Evolutionary conservation across 78 protist genomes (phyloP).

Genomic region (Capsaspora owczarzaki): DNA sequence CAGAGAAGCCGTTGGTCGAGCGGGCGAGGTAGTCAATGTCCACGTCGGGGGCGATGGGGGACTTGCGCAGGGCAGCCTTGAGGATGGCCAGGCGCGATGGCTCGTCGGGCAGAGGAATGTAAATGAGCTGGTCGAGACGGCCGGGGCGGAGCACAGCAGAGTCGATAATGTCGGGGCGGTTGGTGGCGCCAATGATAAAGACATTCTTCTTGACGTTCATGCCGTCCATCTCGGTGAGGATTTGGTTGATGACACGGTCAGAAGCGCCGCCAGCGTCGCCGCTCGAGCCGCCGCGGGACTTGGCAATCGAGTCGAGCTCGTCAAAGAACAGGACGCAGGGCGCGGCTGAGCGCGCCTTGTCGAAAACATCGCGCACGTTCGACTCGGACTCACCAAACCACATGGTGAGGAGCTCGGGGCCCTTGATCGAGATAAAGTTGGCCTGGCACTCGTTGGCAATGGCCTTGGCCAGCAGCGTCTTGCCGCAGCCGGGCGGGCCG

Average conservation of each 20-base stretch:
- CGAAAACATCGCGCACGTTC: constrained; percentile 98
- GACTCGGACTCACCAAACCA: constrained; percentile 99
- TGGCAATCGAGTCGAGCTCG: constrained; percentile 98
- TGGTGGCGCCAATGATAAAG: constrained; percentile 99
- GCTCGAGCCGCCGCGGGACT: constrained; percentile 87
- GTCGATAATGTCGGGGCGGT: constrained; percentile 99
- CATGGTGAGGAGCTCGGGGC: constrained; percentile 97
- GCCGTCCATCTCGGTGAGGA: constrained; percentile 99
- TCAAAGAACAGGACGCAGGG: constrained; percentile 99
- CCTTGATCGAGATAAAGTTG: constrained; percentile 99
- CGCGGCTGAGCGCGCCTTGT: constrained; percentile 99
- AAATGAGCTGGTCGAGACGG: constrained; percentile 95
- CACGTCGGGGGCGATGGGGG: constrained; percentile 89
- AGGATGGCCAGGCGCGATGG: constrained; percentile 84
- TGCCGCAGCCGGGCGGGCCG: constrained; percentile 99
- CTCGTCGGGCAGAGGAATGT: constrained; percentile 99
- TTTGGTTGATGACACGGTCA: constrained; percentile 99
- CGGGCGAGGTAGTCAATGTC: constrained; percentile 81
- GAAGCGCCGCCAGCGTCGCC: constrained; percentile 99
- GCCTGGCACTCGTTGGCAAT: constrained; percentile 99
- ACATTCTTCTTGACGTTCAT: constrained; percentile 97
- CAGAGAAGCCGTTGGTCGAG: constrained; percentile 93
- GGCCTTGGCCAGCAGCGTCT: constrained; percentile 99
- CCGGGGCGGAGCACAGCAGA: constrained; percentile 99
- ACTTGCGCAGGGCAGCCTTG: constrained; percentile 88